Evolutionary conservation across 805 yeast species (phyloP), one percentile per base, ranked within the genome.

Genomic region (Wickerhamiella sergipiensis): DNA sequence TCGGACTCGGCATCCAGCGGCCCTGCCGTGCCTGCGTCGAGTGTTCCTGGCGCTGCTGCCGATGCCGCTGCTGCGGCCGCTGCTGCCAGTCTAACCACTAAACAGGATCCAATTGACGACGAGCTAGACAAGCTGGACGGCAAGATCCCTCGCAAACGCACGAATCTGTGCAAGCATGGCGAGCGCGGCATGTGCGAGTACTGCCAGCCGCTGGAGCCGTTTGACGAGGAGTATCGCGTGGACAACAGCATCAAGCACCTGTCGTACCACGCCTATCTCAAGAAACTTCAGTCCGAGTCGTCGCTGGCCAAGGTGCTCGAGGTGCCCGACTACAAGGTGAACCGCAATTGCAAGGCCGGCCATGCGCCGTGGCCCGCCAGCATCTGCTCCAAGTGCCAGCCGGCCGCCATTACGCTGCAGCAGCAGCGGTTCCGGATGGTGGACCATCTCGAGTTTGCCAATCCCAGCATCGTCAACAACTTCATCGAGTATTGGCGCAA

Each of bases 151-250:
- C 74, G 98, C 33, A 67, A 71, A 38, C 74, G 71, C 55, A 77
- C 86, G 1, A 53, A 60, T 21, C 69, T 88, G 54, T 90, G 98
- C 66, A 77, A 81, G 53, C 98, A 92, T 64, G 84, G 90, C 2
- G 90, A 81, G 39, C 83, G 82, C 59, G 99, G 97, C 1, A 92
- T 92, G 97, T 92, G 98, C 66, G 98, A 92, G 62, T 87, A 88
- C 63, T 92, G 97, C 65, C 80, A 94, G 33, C 96, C 97, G 0
- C 69, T 92, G 49, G 96, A 95, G 36, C 97, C 98, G 2, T 92
- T 90, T 86, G 96, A 92, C 65, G 75, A 74, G 55, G 77, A 74
- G 21, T 90, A 88, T 64, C 81, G 81, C 56, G 77, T 77, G 47
- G 82, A 80, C 55, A 72, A 88, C 55, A 80, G 77, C 39, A 86